A percentile compares a stretch with the other conserved stretches of the same genome.
Evolutionary conservation across 208 protist species (phyloP).

Genomic region (Trypanosoma brucei): DNA sequence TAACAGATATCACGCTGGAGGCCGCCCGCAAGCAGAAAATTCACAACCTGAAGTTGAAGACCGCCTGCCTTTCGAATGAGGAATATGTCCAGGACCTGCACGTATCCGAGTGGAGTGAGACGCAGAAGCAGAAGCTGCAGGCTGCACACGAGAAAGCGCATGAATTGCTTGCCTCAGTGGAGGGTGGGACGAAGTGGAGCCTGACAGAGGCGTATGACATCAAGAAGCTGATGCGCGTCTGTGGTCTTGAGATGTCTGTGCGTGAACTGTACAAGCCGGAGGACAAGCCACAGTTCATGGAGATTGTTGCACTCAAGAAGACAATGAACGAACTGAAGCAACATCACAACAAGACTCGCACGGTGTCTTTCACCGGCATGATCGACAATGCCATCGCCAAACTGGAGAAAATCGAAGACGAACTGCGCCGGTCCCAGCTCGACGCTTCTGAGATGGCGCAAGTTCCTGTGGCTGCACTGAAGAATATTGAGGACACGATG

Average conservation of each 20-base stretch:
- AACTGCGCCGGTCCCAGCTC: conserved; percentile 45
- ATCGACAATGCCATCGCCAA: conserved; percentile 49
- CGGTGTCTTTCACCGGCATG: conserved; percentile 43
- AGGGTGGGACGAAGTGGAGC: conserved; percentile 43
- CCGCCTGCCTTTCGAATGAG: conserved; percentile 42
- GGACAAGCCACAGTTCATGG: conserved; percentile 53
- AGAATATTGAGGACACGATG: conserved; percentile 44
- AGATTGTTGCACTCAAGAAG: conserved; percentile 41
- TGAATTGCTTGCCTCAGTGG: conserved; percentile 30
- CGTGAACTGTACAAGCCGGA: conserved; percentile 53
- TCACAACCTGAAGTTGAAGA: conserved; percentile 49
- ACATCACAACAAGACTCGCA: conserved; percentile 53
- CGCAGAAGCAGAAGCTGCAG: conserved; percentile 52
- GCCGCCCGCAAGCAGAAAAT: conserved; percentile 50
- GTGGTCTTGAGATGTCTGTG: conserved; percentile 41
- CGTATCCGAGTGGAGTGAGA: conserved; percentile 46
- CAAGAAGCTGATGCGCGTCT: conserved; percentile 56
- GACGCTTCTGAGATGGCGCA: conserved; percentile 43
- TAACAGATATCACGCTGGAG: conserved; percentile 45
- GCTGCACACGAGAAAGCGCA: conserved; percentile 40
- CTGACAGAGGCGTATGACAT: conserved; percentile 49
- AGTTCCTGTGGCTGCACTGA: conserved; percentile 36
- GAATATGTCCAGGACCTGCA: conserved; percentile 52
- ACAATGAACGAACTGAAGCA: conserved; percentile 47
- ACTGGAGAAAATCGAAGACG: conserved; percentile 48